phyloP scores from a whole-genome alignment of 2,329 filamentous ascomycete genomes.

The Mycogone perniciosa region DNA sequence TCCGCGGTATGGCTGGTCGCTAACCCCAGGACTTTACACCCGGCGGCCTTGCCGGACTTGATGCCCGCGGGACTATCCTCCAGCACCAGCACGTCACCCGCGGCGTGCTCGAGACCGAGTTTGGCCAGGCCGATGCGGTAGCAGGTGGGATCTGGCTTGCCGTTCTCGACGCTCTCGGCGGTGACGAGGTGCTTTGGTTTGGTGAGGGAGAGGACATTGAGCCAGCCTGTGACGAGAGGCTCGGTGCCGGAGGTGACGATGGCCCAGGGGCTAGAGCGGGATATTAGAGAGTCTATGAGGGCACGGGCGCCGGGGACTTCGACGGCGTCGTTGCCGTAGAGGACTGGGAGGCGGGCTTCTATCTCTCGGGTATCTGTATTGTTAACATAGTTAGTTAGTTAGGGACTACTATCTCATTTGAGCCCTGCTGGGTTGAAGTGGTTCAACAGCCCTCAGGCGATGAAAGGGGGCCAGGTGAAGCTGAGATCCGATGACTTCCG shows the following conservation, averaged over 20 bases:
- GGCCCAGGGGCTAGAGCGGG: constrained; percentile 65
- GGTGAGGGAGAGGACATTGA: constrained; percentile 59
- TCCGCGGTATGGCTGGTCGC: constrained; percentile 74
- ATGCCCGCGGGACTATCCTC: constrained; percentile 89
- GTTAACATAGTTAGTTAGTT: not conserved
- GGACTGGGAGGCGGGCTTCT: constrained; percentile 70
- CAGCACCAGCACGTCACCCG: constrained; percentile 61
- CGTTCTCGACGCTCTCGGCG: constrained; percentile 67
- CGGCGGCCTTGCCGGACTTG: constrained; percentile 73
- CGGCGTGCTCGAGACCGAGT: constrained; percentile 45
- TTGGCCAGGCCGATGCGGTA: constrained; percentile 62
- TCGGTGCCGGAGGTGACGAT: constrained; percentile 74
- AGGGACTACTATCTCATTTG: too few relatives aligned
- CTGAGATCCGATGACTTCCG: too few relatives aligned
- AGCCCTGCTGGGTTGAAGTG: too few relatives aligned
- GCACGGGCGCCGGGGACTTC: constrained; percentile 79
- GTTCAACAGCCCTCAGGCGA: too few relatives aligned
- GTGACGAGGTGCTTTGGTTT: constrained; percentile 61
- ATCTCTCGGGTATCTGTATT: constrained; percentile 67
- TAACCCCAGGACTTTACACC: constrained; percentile 77
- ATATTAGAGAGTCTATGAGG: constrained; percentile 62
- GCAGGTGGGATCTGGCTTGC: constrained; percentile 72
- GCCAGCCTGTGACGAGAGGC: constrained; percentile 66
- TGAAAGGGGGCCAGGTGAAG: not conserved
- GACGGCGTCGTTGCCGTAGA: constrained; percentile 69